Conservation (phyloP, 257 asterid species). For the Leonotis leonurus region DNA sequence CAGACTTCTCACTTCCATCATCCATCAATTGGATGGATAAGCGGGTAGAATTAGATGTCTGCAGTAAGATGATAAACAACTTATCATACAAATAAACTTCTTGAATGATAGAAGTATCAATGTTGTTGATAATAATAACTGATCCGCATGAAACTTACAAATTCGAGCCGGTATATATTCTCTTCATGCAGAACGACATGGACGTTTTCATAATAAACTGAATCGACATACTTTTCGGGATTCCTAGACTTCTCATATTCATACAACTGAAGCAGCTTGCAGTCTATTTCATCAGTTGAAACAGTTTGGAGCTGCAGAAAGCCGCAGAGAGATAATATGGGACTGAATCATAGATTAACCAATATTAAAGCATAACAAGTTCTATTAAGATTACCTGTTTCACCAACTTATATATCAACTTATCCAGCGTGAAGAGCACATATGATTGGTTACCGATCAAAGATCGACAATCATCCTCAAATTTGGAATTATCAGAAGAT, state of each 20-base stretch:
- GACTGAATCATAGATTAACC: neutral
- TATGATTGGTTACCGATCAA: constrained; percentile 90
- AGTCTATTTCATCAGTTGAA: constrained; percentile 43
- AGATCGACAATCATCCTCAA: constrained; percentile 93
- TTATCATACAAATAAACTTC: constrained; percentile 19
- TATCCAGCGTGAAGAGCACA: constrained; percentile 88
- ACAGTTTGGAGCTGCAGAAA: constrained; percentile 46
- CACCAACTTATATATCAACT: constrained; percentile 83
- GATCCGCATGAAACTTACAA: constrained; percentile 46
- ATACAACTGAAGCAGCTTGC: constrained; percentile 41
- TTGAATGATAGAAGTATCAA: neutral
- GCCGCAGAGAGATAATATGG: constrained; percentile 10
- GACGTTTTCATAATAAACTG: constrained; percentile 48
- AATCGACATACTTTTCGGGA: constrained; percentile 42
- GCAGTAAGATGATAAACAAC: constrained; percentile 28
- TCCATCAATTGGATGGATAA: constrained; percentile 91
- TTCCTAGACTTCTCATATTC: constrained; percentile 42
- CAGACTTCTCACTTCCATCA: constrained; percentile 78
- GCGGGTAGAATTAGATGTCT: constrained; percentile 63
- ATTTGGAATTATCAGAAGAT: constrained; percentile 78
- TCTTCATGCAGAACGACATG: constrained; percentile 49
- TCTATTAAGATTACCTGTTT: constrained; percentile 52
- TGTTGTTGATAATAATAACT: neutral
- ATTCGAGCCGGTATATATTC: constrained; percentile 56
- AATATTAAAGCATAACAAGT: neutral